A percentile compares a stretch with the other conserved stretches of the same genome.
These are phyloP conservation scores for Rhynchosporium secalis DNA, from an alignment of 2,329 filamentous ascomycete species.

Conservation along the genomic window DNA sequence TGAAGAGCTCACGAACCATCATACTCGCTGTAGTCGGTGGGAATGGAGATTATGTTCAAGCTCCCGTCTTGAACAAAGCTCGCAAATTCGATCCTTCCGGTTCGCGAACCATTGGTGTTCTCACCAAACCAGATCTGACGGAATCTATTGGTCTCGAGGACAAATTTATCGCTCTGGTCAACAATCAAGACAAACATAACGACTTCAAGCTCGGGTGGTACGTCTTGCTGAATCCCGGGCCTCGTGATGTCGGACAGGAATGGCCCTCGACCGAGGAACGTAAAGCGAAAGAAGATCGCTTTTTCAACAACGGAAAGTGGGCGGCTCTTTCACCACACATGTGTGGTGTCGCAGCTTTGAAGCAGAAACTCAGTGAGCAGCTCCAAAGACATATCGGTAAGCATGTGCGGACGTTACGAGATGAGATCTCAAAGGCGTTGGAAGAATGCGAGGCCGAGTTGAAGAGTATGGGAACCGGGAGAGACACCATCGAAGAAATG, in stretches of 20 bases:
- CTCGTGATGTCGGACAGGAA: constrained; percentile 10
- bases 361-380: constrained; percentile 21
- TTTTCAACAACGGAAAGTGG: constrained; percentile 23
- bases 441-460: constrained; percentile 21
- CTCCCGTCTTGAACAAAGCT: constrained; percentile 21
- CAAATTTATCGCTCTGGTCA: constrained; percentile 23
- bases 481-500: constrained; percentile 22
- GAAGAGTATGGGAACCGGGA: constrained; percentile 21
- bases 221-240: constrained; percentile 22
- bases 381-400: constrained; percentile 25
- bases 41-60: constrained; percentile 24
- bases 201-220: constrained; percentile 23
- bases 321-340: constrained; percentile 16
- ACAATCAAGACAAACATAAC: constrained; percentile 23
- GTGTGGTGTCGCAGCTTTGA: constrained; percentile 18
- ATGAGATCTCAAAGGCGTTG: constrained; percentile 18
- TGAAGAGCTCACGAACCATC: constrained; percentile 56
- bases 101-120: constrained; percentile 44
- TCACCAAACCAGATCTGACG: constrained; percentile 57
- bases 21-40: constrained; percentile 46
- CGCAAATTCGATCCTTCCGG: constrained; percentile 43
- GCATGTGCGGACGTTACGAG: constrained; percentile 14
- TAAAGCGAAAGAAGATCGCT: constrained; percentile 16
- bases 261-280: constrained; percentile 19
- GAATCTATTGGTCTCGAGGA: constrained; percentile 20